Conservation (phyloP, 164 flowering plant genomes). For the Paratinospora sagittata region DNA sequence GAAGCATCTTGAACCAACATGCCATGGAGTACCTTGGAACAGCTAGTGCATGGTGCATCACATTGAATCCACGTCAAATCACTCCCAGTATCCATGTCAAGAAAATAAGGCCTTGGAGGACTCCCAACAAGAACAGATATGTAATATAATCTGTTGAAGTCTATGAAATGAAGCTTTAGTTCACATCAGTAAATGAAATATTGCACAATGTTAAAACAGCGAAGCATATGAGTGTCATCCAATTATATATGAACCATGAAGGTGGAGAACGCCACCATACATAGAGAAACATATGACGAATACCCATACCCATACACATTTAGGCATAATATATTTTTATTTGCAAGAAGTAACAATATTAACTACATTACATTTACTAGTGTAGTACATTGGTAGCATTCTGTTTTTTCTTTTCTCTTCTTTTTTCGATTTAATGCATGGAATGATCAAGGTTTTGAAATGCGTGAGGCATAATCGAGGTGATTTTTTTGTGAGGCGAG, state of each 20-base stretch:
- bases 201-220: not conserved
- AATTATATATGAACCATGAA: not conserved
- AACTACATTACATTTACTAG: not conserved
- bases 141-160: slow-evolving; percentile 49
- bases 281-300: not conserved
- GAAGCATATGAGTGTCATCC: not conserved
- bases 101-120: slow-evolving; percentile 63
- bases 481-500: no score
- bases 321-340: not conserved
- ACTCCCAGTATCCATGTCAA: slow-evolving; percentile 87
- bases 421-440: not conserved
- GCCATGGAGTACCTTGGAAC: slow-evolving; percentile 25
- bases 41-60: slow-evolving; percentile 83
- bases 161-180: slow-evolving; percentile 8
- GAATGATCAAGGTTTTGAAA: no score
- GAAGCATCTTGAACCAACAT: slow-evolving; percentile 6
- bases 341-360: not conserved
- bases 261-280: not conserved
- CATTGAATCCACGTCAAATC: slow-evolving; percentile 89
- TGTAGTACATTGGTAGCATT: not conserved
- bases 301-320: not conserved
- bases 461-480: no score
- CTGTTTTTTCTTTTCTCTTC: not conserved
- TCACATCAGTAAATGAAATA: not conserved
- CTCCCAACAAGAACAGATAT: slow-evolving; percentile 50